A percentile compares a stretch with the other conserved stretches of the same genome.
Conservation (phyloP, 1,139 yeast genomes). For the Magnusiomyces paraingens region DNA sequence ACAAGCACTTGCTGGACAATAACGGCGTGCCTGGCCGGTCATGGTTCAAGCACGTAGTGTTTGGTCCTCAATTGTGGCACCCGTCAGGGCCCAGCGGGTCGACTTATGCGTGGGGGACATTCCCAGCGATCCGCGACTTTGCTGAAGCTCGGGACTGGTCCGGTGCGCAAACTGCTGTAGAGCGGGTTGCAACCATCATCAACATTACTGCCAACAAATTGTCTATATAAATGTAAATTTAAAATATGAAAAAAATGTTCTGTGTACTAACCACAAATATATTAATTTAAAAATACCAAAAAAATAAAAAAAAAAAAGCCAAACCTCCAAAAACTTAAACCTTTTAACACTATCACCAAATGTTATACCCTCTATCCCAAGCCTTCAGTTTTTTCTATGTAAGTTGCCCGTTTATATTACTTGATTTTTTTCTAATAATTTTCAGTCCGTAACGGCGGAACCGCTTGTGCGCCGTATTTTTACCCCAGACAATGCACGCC, state of each 20-base stretch:
- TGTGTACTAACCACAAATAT: background rate
- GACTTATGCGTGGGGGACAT: slow-evolving; percentile 53
- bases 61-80: slow-evolving; percentile 62
- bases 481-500: slow-evolving; percentile 7
- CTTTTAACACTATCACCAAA: too few relatives aligned
- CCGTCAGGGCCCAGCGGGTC: slow-evolving; percentile 39
- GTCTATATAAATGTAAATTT: background rate
- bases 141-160: slow-evolving; percentile 45
- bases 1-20: slow-evolving; percentile 45
- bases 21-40: slow-evolving; percentile 48
- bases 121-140: slow-evolving; percentile 71
- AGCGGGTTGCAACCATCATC: slow-evolving; percentile 4
- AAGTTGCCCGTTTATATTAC: too few relatives aligned
- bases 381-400: too few relatives aligned
- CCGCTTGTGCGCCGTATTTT: background rate
- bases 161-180: slow-evolving; percentile 41
- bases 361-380: too few relatives aligned
- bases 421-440: too few relatives aligned
- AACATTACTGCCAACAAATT: background rate
- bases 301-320: background rate
- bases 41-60: slow-evolving; percentile 62
- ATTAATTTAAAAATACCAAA: background rate
- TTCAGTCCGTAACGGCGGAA: slow-evolving; percentile 6
- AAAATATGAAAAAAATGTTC: background rate
- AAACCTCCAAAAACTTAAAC: too few relatives aligned